Evolutionary conservation across 805 yeast species (phyloP), one percentile per base, ranked within the genome.

Genomic region (Kluyveromyces aestuarii): DNA sequence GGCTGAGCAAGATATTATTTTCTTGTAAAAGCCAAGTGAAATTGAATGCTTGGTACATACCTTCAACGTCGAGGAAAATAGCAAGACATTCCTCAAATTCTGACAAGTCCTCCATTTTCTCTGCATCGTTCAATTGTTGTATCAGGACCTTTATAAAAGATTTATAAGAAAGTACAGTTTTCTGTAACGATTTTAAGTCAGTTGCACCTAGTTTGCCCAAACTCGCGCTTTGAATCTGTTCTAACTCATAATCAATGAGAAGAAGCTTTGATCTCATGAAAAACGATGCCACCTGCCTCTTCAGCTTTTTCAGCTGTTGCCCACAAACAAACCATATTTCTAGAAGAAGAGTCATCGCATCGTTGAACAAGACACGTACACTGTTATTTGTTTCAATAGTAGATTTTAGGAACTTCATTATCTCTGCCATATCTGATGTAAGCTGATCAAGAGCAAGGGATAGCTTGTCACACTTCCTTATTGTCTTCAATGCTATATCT

Each of bases 201-300:
- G 33, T 45, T 38, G 43, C 41, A 25, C n/a, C 42, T 43, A 46
- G 27, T 19, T 40, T 27, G 8, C 30, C 57, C 33, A 56, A 37
- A 1, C 57, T 43, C 56, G 45, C 52, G 59, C 44, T 49, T 37
- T 70, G 61, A 45, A 71, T 58, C 18, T 63, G 59, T 49, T 77
- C 81, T 45, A 84, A 61, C 51, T 82, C 86, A 37, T 74, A 71
- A n/a, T 84, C 85, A 16, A 84, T 83, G 13, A 76, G 69, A 33
- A 83, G 75, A 46, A 84, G 68, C 54, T 79, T 81, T 21, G 88
- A 82, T 58, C 80, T 79, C 57, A 82, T 80, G 60, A 82, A 82
- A 11, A 79, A 71, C 10, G 80, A 74, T 1, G 81, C 74, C 14
- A 82, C 66, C 47, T 74, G 71, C 46, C 80, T 81, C 41, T 53